These are phyloP conservation scores for Xylaria sp. DNA, from an alignment of 2,329 filamentous ascomycete species.

Conservation along the genomic window DNA sequence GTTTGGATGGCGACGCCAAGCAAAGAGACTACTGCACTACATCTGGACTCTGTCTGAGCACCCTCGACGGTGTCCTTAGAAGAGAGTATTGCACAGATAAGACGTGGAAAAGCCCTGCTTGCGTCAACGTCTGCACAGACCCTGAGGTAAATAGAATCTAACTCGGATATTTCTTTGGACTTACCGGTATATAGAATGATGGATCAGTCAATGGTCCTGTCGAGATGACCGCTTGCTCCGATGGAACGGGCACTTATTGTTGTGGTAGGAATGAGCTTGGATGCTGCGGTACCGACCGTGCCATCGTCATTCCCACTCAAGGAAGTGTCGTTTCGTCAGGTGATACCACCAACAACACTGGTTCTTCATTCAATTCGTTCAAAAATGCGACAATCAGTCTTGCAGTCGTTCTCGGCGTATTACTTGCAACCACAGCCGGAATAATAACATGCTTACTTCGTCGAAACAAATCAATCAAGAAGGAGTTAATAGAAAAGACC, in stretches of 20 bases:
- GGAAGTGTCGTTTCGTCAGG: not conserved
- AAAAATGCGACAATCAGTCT: not conserved
- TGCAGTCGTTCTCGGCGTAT: not conserved
- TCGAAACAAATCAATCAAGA: not conserved
- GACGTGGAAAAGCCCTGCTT: not conserved
- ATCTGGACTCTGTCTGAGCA: not conserved
- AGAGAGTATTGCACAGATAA: not conserved
- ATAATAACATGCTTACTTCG: not conserved
- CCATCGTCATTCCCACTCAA: not conserved
- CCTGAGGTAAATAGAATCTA: not conserved
- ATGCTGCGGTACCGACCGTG: not conserved
- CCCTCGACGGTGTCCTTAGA: not conserved
- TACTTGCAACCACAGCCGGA: not conserved
- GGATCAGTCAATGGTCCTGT: not conserved
- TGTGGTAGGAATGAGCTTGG: not conserved
- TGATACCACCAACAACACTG: not conserved
- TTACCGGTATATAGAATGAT: not conserved
- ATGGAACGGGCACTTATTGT: not conserved
- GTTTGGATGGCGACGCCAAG: not conserved
- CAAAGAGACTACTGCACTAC: slow-evolving; percentile 1
- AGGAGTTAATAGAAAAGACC: not conserved
- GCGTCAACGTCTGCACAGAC: not conserved
- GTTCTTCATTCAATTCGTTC: not conserved
- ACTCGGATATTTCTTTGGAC: not conserved
- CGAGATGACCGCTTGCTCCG: not conserved